Conservation (phyloP, 1,139 yeast species). For the Arxiozyma heterogenica region DNA sequence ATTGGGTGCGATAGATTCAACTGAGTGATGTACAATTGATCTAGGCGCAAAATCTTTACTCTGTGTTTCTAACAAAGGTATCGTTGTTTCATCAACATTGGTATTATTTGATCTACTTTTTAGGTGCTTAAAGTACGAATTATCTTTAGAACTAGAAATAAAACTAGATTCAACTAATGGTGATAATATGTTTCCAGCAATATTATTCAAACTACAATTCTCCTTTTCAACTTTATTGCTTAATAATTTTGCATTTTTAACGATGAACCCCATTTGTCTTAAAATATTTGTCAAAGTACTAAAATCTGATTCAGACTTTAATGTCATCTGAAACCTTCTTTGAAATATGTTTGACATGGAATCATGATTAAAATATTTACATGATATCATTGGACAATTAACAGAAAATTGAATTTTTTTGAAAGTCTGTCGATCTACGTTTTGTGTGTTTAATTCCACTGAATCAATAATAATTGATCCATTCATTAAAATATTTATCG, state of each 20-base stretch:
- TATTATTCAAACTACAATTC: no score
- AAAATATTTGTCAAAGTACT: constrained; percentile 8
- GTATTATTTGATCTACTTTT: neutral
- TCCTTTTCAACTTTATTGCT: neutral
- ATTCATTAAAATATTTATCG: neutral
- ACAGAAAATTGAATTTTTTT: constrained; percentile 18
- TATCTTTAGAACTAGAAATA: neutral
- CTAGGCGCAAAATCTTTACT: neutral
- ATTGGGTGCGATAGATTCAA: neutral
- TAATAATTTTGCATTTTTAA: constrained; percentile 9
- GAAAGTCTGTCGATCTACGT: neutral
- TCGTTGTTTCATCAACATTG: neutral
- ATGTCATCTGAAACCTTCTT: constrained; percentile 22
- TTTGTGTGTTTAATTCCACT: neutral
- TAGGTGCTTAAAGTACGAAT: neutral
- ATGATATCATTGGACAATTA: constrained; percentile 20
- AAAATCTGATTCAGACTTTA: constrained; percentile 13
- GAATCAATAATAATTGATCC: neutral
- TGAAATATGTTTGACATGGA: neutral
- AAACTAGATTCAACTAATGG: neutral
- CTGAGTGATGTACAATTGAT: neutral
- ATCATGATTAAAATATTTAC: constrained; percentile 17
- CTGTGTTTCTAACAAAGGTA: neutral
- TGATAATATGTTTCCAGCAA: neutral
- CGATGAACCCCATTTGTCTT: constrained; percentile 9